These are phyloP conservation scores for Fraxinus sp. DNA, from an alignment of 305 asterid genomes.

Conservation along the genomic window DNA sequence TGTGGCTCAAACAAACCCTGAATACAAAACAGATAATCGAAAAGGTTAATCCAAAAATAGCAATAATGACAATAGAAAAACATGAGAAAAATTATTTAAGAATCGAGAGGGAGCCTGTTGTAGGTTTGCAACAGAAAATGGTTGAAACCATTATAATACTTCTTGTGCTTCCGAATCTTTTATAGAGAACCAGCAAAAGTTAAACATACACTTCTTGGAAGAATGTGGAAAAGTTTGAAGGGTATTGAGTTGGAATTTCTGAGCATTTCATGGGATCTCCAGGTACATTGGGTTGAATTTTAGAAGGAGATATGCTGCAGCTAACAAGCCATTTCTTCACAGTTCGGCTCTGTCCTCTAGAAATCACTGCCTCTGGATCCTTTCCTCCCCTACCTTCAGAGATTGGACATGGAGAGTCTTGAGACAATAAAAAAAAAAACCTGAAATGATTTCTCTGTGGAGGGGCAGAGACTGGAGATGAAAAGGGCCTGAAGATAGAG, in stretches of 20 bases:
- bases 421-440: not conserved
- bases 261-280: conserved; percentile 47
- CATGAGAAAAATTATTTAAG: not conserved
- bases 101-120: conserved; percentile 20
- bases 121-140: conserved; percentile 36
- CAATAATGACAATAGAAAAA: not conserved
- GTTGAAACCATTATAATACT: conserved; percentile 35
- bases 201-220: not conserved
- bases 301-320: conserved; percentile 1
- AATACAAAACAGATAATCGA: not conserved
- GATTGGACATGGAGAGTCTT: not conserved
- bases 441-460: not conserved
- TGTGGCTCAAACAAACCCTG: not conserved
- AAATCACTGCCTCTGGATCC: not conserved
- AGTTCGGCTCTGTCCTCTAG: not conserved
- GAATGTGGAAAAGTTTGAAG: conserved; percentile 13
- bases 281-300: conserved; percentile 37
- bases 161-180: not conserved
- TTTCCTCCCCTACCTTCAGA: not conserved
- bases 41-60: conserved; percentile 1
- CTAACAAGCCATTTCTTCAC: not conserved
- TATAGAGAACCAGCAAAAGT: not conserved
- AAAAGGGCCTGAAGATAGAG: not conserved
- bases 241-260: conserved; percentile 16
- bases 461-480: not conserved